Conservation (phyloP, 495 filamentous ascomycete species). For the Parathielavia hyrcaniae region DNA sequence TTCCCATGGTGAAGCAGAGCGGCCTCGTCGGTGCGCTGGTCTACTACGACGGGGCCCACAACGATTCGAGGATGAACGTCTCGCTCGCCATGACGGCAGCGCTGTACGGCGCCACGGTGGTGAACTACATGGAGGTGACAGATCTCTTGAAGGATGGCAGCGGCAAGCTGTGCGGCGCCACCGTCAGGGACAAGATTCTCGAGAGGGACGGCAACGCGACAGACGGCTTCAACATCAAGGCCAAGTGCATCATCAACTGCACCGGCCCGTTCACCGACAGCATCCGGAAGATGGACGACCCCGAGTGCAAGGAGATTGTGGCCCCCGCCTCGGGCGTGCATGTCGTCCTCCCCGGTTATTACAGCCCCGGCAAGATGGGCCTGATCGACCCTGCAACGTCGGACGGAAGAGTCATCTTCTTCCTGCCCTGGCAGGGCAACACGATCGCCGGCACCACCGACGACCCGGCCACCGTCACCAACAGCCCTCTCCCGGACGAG, state of each 20-base stretch:
- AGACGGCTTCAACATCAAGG: slow-evolving; percentile 66
- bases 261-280: slow-evolving; percentile 94
- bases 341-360: slow-evolving; percentile 92
- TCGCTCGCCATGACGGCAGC: slow-evolving; percentile 94
- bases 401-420: slow-evolving; percentile 97
- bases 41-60: slow-evolving; percentile 98
- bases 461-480: slow-evolving; percentile 68
- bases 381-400: slow-evolving; percentile 92
- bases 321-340: slow-evolving; percentile 92
- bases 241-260: slow-evolving; percentile 92
- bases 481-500: slow-evolving; percentile 84
- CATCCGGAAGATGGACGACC: slow-evolving; percentile 83
- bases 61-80: slow-evolving; percentile 98
- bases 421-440: slow-evolving; percentile 98
- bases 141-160: slow-evolving; percentile 70
- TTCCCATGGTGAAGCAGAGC: slow-evolving; percentile 92
- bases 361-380: slow-evolving; percentile 91
- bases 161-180: slow-evolving; percentile 75
- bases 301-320: slow-evolving; percentile 72
- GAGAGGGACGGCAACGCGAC: slow-evolving; percentile 45
- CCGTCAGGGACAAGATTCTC: slow-evolving; percentile 65
- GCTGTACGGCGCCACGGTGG: slow-evolving; percentile 83
- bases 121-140: slow-evolving; percentile 90
- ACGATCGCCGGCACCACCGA: slow-evolving; percentile 98
- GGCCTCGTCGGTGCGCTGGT: slow-evolving; percentile 86